These are phyloP conservation scores for Globisporangium orthogonon DNA, from an alignment of 352 stramenopile genomes.

Conservation along the genomic window DNA sequence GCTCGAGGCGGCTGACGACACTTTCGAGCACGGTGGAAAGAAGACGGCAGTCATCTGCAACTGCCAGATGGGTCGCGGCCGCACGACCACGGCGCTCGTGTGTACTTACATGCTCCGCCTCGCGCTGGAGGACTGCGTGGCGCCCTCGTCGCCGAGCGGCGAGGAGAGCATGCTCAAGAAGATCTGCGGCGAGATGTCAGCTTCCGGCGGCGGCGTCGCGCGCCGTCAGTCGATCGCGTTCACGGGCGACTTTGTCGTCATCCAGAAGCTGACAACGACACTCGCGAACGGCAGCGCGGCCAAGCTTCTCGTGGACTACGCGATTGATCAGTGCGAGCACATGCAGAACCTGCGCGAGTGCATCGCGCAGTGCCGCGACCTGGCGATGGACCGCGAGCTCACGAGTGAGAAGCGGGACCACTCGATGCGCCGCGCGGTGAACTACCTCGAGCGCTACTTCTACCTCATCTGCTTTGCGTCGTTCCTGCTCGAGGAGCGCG, in stretches of 20 bases:
- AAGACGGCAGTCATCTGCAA: conserved; percentile 85
- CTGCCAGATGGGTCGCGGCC: conserved; percentile 86
- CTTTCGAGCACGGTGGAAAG: conserved; percentile 9
- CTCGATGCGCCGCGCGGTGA: conserved; percentile 81
- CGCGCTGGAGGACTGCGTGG: conserved; percentile 40
- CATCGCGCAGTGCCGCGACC: conserved; percentile 71
- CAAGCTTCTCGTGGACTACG: conserved; percentile 66
- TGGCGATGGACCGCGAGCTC: conserved; percentile 69
- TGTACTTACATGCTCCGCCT: conserved; percentile 85
- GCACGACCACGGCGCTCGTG: conserved; percentile 85
- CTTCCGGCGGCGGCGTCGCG: conserved; percentile 7
- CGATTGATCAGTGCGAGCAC: conserved; percentile 74
- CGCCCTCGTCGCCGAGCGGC: conserved; percentile 3
- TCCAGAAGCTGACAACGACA: conserved; percentile 59
- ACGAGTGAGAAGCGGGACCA: conserved; percentile 61
- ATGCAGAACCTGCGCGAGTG: conserved; percentile 84
- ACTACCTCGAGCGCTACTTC: conserved; percentile 88
- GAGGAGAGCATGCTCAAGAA: conserved; percentile 18
- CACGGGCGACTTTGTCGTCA: conserved; percentile 64
- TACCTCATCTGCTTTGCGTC: conserved; percentile 88
- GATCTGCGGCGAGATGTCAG: conserved; percentile 9
- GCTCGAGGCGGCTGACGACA: conserved; percentile 8
- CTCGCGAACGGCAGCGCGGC: conserved; percentile 63
- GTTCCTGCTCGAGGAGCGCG: conserved; percentile 73
- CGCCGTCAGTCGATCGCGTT: conserved; percentile 48